Evolutionary conservation across 352 stramenopile genomes (phyloP), one percentile per base, ranked within the genome.

Genomic region (Globisporangium spinosum): DNA sequence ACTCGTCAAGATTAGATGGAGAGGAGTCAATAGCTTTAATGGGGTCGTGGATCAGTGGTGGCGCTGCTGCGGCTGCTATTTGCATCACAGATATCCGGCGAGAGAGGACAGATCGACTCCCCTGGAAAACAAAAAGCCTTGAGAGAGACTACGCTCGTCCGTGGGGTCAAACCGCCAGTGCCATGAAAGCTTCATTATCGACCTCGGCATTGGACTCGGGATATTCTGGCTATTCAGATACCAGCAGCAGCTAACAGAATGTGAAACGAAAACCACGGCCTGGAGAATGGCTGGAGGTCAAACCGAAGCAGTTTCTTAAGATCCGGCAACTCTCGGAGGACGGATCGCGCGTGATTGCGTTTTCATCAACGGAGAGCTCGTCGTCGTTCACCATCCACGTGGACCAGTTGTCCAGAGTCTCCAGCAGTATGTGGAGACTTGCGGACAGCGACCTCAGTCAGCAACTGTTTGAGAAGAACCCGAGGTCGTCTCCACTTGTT

Each of bases 271-370:
- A 61, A 10, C 79, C 81, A 7, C 79, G 77, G 20, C 54, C 58
- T 35, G 76, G 83, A 20, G 78, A 91, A 25, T 89, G 83, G 81
- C 51, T 91, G 10, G 74, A 91, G 69, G 22, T 91, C 20, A 62
- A 34, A 17, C 43, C 71, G 22, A 83, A 84, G 56, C 71, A 76
- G 47, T 89, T 83, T 40, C 20, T 89, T 20, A 77, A 75, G 59
- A 79, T 90, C 64, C 49, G 67, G 8, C 75, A 74, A 45, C 38
- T 85, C 17, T 83, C 79, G 17, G 25, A 35, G 0, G 77, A 87
- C 17, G 75, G 70, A 6, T 22, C 66, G 1, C 71, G 75, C 22
- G 66, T 89, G 22, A 67, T 73, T 13, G 77, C 58, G 17, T 58
- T 29, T 0, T 64, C 71, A 0, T 56, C 67, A 12, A 72, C 71